These are phyloP conservation scores for Scedosporium boydii DNA, from an alignment of 2,329 filamentous ascomycete species.

Conservation along the genomic window DNA sequence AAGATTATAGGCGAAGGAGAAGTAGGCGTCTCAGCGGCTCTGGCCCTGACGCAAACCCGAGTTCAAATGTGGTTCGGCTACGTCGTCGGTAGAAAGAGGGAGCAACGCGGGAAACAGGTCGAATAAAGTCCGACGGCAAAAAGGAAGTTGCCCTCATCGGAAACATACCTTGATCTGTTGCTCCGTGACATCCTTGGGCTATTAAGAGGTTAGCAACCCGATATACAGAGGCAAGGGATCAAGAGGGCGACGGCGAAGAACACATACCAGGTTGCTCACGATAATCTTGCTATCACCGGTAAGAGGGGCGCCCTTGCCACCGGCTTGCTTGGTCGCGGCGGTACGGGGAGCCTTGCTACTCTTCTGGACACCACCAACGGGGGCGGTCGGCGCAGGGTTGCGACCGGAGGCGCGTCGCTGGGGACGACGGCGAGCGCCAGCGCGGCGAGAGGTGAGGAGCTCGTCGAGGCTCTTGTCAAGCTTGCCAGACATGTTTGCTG, in stretches of 20 bases:
- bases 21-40: conserved; percentile 1
- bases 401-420: conserved; percentile 42
- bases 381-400: conserved; percentile 48
- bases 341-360: conserved; percentile 52
- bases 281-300: conserved; percentile 88
- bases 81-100: conserved; percentile 20
- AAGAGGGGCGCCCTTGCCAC: conserved; percentile 52
- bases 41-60: not conserved
- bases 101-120: conserved; percentile 39
- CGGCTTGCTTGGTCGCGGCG: conserved; percentile 48
- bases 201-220: conserved; percentile 33
- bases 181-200: conserved; percentile 97
- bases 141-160: conserved; percentile 58
- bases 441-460: conserved; percentile 73
- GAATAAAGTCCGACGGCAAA: conserved; percentile 60
- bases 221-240: not conserved
- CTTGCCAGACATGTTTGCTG: conserved; percentile 74
- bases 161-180: conserved; percentile 99
- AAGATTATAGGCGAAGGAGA: conserved; percentile 12
- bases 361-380: conserved; percentile 82
- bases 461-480: conserved; percentile 96
- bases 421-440: conserved; percentile 44
- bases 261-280: conserved; percentile 91
- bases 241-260: not conserved
- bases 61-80: conserved; percentile 1